A percentile compares a stretch with the other conserved stretches of the same genome.
These are phyloP conservation scores for Endoconidiophora polonica DNA, from an alignment of 2,329 filamentous ascomycete genomes.

Conservation along the genomic window DNA sequence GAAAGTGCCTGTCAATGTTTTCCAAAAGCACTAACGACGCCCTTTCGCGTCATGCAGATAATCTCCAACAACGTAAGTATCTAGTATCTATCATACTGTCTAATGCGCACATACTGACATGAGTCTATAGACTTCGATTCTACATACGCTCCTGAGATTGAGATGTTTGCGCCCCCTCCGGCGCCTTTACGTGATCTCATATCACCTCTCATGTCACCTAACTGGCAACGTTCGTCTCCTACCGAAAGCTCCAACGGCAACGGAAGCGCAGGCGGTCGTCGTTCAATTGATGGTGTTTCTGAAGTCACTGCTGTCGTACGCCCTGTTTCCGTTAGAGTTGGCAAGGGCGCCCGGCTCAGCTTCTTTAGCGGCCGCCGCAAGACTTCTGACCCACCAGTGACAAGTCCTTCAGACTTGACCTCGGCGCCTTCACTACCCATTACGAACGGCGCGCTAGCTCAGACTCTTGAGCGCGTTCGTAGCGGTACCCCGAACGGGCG, in stretches of 20 bases:
- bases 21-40: constrained; percentile 43
- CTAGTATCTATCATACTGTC: constrained; percentile 1
- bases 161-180: constrained; percentile 39
- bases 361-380: constrained; percentile 39
- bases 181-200: constrained; percentile 30
- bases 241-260: constrained; percentile 1
- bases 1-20: constrained; percentile 60
- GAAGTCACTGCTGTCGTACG: constrained; percentile 10
- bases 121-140: constrained; percentile 36
- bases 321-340: constrained; percentile 13
- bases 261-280: not conserved
- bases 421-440: not conserved
- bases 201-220: constrained; percentile 21
- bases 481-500: constrained; percentile 4
- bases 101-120: not conserved
- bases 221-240: constrained; percentile 12
- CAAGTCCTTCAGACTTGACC: not conserved
- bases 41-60: constrained; percentile 38
- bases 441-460: constrained; percentile 2
- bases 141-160: constrained; percentile 49
- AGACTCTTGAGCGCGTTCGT: constrained; percentile 7
- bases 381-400: constrained; percentile 9
- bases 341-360: constrained; percentile 37
- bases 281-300: constrained; percentile 1
- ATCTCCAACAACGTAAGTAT: constrained; percentile 47